A percentile compares a stretch with the other conserved stretches of the same genome.
These are phyloP conservation scores for Papilionanthe hybrid DNA, from an alignment of 116 monocot genomes.

Conservation along the genomic window DNA sequence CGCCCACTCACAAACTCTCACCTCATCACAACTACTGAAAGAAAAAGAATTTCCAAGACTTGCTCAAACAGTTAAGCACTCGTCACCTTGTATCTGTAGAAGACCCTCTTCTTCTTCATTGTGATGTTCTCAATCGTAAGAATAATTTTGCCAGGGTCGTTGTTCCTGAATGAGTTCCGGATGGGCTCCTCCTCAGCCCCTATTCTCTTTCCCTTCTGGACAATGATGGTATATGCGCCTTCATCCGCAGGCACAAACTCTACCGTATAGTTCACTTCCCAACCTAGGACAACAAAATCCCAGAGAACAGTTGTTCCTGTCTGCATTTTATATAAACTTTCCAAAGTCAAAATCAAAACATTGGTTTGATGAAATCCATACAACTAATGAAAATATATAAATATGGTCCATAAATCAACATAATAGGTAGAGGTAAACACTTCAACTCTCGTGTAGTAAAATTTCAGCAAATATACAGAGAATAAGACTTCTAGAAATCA, in stretches of 20 bases:
- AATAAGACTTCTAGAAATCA: too few relatives aligned
- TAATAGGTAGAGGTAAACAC: too few relatives aligned
- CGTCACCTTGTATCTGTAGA: constrained; percentile 54
- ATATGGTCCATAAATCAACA: too few relatives aligned
- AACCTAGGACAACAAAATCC: constrained; percentile 63
- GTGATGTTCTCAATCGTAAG: constrained; percentile 52
- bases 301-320: constrained; percentile 53
- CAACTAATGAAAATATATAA: too few relatives aligned
- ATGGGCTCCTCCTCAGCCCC: constrained; percentile 39
- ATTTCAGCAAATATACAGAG: too few relatives aligned
- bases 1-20: too few relatives aligned
- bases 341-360: not conserved
- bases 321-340: constrained; percentile 22
- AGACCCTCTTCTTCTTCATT: constrained; percentile 40
- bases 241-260: constrained; percentile 75
- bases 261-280: constrained; percentile 64
- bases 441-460: too few relatives aligned
- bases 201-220: constrained; percentile 51
- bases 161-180: constrained; percentile 60
- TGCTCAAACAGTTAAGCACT: not conserved
- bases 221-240: constrained; percentile 52
- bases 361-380: too few relatives aligned
- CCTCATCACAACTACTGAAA: not conserved
- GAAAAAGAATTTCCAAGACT: too few relatives aligned
- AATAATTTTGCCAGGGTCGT: constrained; percentile 58